phyloP scores from a whole-genome alignment of 208 protist genomes.

The Angomonas ambiguus region DNA sequence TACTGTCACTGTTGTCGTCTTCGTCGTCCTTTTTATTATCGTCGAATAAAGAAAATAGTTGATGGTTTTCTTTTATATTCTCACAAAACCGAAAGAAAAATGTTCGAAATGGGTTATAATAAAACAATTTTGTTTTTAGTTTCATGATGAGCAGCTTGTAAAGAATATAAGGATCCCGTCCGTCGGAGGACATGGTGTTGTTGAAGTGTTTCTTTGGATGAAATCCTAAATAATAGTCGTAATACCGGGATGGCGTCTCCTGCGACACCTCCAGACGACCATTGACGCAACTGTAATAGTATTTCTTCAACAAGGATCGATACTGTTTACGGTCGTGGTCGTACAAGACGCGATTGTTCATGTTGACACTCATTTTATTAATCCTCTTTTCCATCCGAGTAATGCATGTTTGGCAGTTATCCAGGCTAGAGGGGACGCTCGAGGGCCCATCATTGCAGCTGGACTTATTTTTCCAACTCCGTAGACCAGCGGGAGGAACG shows the following conservation, averaged over 20 bases:
- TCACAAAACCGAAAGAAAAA: not conserved
- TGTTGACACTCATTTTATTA: not conserved
- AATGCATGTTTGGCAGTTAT: not conserved
- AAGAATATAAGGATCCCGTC: not conserved
- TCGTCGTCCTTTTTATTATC: not conserved
- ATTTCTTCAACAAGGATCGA: not conserved
- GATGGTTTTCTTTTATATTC: not conserved
- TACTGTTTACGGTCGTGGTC: not conserved
- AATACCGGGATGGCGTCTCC: not conserved
- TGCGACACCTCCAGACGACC: not conserved
- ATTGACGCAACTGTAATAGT: not conserved
- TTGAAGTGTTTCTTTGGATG: not conserved
- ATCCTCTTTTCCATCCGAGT: not conserved
- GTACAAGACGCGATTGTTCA: not conserved
- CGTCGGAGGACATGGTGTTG: not conserved
- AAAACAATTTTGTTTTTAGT: not conserved
- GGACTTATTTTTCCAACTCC: too few species aligned
- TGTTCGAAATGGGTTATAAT: not conserved
- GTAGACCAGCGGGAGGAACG: too few species aligned
- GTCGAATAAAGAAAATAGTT: not conserved
- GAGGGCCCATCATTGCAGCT: too few species aligned
- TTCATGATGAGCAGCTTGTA: conserved; percentile 1
- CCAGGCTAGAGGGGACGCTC: not conserved
- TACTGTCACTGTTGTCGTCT: too few species aligned
- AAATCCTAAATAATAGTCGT: not conserved